Base-by-base conservation (phyloP, 257 asterid genomes). In the Lycium ferocissimum region DNA sequence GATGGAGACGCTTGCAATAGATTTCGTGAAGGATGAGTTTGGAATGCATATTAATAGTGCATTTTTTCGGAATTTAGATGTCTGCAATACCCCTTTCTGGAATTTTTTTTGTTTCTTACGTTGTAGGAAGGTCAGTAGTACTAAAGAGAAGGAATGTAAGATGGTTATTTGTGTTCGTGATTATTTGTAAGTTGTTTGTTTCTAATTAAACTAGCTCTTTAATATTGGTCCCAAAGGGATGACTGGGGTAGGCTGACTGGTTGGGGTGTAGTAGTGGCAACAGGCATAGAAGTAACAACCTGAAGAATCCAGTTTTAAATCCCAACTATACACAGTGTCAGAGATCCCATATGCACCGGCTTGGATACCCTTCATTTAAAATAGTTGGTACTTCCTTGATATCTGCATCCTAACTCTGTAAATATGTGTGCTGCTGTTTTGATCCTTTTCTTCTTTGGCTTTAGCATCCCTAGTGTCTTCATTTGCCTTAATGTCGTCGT, bases 251-350 rank as follows among this genome's bases (percentile, higher is more conserved):
- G 81, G 38, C 45, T 76, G 81, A 51, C 63, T 76, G 82, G 82
- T 49, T 76, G 63, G 38, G 82, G 47, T 47, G 20, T 53, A 53
- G 11, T 22, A 33, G 82, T 26, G 82, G 26, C 49, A 53, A 18
- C 82, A 78, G 35, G 82, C 33, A 45, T n/a, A 10, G 57, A 72
- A n/a, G 58, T 78, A 78, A 33, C 82, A 78, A 53, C 49, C 33
- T 15, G 45, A 78, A 17, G 14, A 78, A 53, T 47, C 65, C 26
- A 76, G 47, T 51, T 26, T 49, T 26, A 26, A 13, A 51, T 26
- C 47, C 63, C 47, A 53, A 14, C 59, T 26, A 53, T 33, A 76
- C 63, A 22, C 22, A 15, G 4, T 14, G 47, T 13, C 43, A 7
- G 81, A 76, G 62, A 22, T 35, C 47, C 63, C 17, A 33, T 53